Evolutionary conservation across 345 rosid species (phyloP), one percentile per base, ranked within the genome.

Genomic region (Eucalyptus erythrocorys): DNA sequence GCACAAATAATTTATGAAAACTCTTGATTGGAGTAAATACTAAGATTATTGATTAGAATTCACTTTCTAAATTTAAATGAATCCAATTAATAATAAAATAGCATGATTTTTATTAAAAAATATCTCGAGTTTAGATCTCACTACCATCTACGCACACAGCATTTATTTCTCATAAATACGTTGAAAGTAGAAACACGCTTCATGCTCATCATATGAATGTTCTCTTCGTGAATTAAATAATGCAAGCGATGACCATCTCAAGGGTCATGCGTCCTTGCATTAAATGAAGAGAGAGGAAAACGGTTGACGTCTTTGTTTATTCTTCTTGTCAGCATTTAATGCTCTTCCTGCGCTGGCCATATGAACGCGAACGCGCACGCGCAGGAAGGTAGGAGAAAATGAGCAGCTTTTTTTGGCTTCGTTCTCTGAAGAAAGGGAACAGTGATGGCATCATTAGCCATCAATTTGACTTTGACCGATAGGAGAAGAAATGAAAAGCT

Each of bases 21-120:
- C 55, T 37, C 26, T 1, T 1, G 0, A 6, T 71, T 1, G 3
- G 45, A 71, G 45, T 34, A 34, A 34, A 71, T 17, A 17, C 3
- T 71, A 5, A 22, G 14, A 71, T 71, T 71, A 21, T 9, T 34
- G 45, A 10, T 17, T 9, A 10, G 26, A 42, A 10, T 17, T 34
- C 45, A 71, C 3, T 71, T 71, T 71, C 14, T 9, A 4, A 5
- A 34, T 71, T 34, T 21, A 34, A 71, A 34, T 34, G 26, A 24
- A 71, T 21, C 26, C 4, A 37, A 17, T 17, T 5, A 12, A 9
- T 37, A 17, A 22, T 42, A 71, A 34, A 3, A 9, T 17, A 37
- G 12, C 79, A 37, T 6, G 7, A 42, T 8, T 71, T 71, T 71
- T 51, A 51, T 51, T 51, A 51, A 30, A 64, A 64, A 30, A 14